Evolutionary conservation across 176 grass and related monocot genomes (phyloP), one percentile per base, ranked within the genome.

Genomic region (Tuctoria greenei): DNA sequence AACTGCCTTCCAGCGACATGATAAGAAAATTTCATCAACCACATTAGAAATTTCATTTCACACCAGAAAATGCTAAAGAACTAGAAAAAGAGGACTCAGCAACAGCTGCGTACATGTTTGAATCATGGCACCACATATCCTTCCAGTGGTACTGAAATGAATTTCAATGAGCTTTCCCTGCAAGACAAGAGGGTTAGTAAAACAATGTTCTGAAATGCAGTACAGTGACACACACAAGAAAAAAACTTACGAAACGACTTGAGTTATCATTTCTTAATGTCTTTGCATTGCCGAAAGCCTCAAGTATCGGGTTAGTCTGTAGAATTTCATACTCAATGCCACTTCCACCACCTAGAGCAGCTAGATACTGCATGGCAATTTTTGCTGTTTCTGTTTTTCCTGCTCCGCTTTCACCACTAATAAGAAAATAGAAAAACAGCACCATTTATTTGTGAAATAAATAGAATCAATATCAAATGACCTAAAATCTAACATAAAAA

Each of bases 301-400:
- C 95, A 10, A 99, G 92, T 86, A 99, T 95, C 66, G 91, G 91
- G 81, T 92, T 99, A 7, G 95, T 99, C 66, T 99, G 95, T 73
- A 99, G 74, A 63, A 99, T 99, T 78, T 99, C 95, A 86, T 99
- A 99, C 80, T 99, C 95, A 69, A 99, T 95, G 12, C 95, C 95
- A 63, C 87, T 88, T 72, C 95, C 95, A 57, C 95, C 95, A 67
- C 95, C 95, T 73, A 99, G 84, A 69, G 91, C 71, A 84, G 95
- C 95, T 80, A 99, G 91, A 85, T 95, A 99, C 74, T 95, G 95
- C 95, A 99, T 99, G 60, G 95, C 87, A 49, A 95, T 99, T 80
- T 99, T 99, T 72, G 95, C 95, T 1, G 95, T 99, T 92, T 95
- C 92, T 78, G 95, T 99, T 84, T 99, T 99, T 74, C 95, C 95